Evolutionary conservation across 2,329 filamentous ascomycete species (phyloP).

Genomic region (Ophiostoma quercus): DNA sequence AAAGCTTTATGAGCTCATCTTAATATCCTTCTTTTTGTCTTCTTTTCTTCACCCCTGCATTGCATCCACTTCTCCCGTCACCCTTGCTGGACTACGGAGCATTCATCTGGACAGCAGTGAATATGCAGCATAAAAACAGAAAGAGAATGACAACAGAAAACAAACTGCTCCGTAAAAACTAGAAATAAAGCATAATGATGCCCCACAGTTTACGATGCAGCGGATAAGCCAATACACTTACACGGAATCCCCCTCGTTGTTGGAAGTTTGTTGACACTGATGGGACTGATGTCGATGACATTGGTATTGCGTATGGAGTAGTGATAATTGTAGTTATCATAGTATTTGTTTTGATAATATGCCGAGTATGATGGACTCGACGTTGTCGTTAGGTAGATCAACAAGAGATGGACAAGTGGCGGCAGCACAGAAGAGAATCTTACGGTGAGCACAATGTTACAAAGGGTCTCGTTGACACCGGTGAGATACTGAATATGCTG

Average conservation of each 20-base stretch:
- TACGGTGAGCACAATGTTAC: too few species aligned
- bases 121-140: neutral
- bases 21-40: neutral
- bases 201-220: neutral
- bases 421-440: neutral
- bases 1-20: neutral
- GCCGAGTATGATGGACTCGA: too few species aligned
- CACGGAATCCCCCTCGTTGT: slow-evolving; percentile 1
- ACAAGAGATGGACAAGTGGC: neutral
- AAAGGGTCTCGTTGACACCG: neutral
- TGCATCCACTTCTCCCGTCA: neutral
- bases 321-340: too few species aligned
- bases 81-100: neutral
- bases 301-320: too few species aligned
- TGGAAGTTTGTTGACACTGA: neutral
- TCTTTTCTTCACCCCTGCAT: slow-evolving; percentile 1
- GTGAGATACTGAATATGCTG: neutral
- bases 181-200: neutral
- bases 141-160: neutral
- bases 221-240: slow-evolving; percentile 10
- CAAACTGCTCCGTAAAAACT: neutral
- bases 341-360: too few species aligned
- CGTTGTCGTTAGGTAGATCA: neutral
- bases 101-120: neutral
- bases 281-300: too few species aligned